Conservation (phyloP, 2,329 filamentous ascomycete species). For the Elsinoe perseae region DNA sequence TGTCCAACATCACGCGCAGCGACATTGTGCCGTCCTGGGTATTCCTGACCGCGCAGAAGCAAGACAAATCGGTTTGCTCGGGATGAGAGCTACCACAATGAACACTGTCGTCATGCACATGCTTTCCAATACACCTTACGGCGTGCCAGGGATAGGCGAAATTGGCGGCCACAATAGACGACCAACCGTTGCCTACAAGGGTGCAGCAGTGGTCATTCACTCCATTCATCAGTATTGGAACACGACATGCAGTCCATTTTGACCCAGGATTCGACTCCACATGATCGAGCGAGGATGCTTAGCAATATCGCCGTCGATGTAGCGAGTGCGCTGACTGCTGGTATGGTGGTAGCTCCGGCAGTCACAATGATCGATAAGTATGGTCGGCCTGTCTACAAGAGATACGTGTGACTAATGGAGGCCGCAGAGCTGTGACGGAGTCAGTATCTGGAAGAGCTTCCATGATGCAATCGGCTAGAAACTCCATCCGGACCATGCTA, state of each 20-base stretch:
- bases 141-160: too few relatives aligned
- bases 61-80: too few relatives aligned
- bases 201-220: too few relatives aligned
- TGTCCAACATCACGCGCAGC: neutral
- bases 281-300: neutral
- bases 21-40: neutral
- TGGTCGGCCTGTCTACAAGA: neutral
- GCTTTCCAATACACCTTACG: too few relatives aligned
- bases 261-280: neutral
- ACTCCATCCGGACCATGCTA: slow-evolving; percentile 15
- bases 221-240: too few relatives aligned
- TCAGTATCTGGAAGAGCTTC: slow-evolving; percentile 18
- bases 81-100: too few relatives aligned
- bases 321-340: slow-evolving; percentile 20
- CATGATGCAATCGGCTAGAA: slow-evolving; percentile 16
- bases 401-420: neutral
- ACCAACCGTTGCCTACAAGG: too few relatives aligned
- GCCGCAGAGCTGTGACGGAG: slow-evolving; percentile 22
- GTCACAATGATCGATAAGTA: slow-evolving; percentile 23
- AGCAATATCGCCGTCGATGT: slow-evolving; percentile 17
- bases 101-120: too few relatives aligned
- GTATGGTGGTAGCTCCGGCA: slow-evolving; percentile 21
- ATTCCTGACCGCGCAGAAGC: too few relatives aligned
- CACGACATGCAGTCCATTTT: neutral
- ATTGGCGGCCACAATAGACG: too few relatives aligned